phyloP scores from a whole-genome alignment of 2,329 filamentous ascomycete species.

The Westerdykella aurantiaca region DNA sequence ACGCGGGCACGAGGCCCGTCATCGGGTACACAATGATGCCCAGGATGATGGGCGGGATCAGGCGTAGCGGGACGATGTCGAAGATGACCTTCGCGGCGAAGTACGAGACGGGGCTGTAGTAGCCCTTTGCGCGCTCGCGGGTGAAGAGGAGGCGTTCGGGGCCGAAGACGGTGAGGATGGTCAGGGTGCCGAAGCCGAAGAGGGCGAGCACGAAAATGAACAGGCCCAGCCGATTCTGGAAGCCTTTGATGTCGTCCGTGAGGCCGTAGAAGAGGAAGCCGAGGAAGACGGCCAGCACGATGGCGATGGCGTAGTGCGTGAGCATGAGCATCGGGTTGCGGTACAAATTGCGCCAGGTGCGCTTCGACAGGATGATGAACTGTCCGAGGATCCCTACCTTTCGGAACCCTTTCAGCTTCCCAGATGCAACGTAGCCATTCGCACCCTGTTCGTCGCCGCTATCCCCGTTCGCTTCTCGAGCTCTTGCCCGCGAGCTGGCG shows the following conservation, averaged over 20 bases:
- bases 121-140: slow-evolving; percentile 90
- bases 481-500: slow-evolving; percentile 57
- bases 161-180: slow-evolving; percentile 88
- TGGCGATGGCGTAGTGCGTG: slow-evolving; percentile 95
- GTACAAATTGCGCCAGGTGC: slow-evolving; percentile 97
- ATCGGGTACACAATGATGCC: slow-evolving; percentile 96
- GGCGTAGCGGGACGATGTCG: slow-evolving; percentile 87
- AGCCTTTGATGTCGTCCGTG: slow-evolving; percentile 92
- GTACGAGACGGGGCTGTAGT: slow-evolving; percentile 90
- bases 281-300: slow-evolving; percentile 86
- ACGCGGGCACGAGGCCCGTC: slow-evolving; percentile 83
- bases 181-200: slow-evolving; percentile 94
- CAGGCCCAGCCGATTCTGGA: slow-evolving; percentile 92
- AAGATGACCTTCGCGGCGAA: slow-evolving; percentile 97
- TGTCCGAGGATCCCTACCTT: slow-evolving; percentile 75
- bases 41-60: slow-evolving; percentile 92
- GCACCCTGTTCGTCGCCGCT: slow-evolving; percentile 49
- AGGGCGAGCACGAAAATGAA: slow-evolving; percentile 97
- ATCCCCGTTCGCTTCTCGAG: slow-evolving; percentile 63
- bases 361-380: slow-evolving; percentile 80
- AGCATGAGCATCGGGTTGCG: slow-evolving; percentile 97
- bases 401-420: slow-evolving; percentile 70
- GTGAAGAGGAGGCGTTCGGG: slow-evolving; percentile 86
- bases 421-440: slow-evolving; percentile 51
- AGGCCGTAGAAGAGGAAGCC: slow-evolving; percentile 95